Evolutionary conservation across 1,139 yeast species (phyloP).

Genomic region (Sugiyamaella novakii): DNA sequence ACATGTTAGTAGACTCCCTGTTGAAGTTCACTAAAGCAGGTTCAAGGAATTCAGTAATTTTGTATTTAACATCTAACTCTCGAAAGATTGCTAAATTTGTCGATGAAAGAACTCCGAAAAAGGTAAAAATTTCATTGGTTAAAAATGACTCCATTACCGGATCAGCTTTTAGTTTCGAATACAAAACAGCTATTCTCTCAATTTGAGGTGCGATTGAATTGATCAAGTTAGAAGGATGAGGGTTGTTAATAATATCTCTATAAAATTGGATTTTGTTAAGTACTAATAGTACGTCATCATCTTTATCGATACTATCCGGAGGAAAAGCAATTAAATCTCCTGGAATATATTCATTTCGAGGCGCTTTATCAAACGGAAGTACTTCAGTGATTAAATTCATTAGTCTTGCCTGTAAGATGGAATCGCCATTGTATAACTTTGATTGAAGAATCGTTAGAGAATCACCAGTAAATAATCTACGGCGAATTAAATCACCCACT

Average conservation of each 20-base stretch:
- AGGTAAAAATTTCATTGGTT: conserved; percentile 28
- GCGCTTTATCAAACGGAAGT: conserved; percentile 23
- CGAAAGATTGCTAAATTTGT: conserved; percentile 27
- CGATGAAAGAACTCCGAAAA: conserved; percentile 33
- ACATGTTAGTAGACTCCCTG: conserved; percentile 19
- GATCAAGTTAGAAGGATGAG: conserved; percentile 24
- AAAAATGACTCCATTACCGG: conserved; percentile 27
- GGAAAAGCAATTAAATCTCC: conserved; percentile 24
- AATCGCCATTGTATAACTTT: conserved; percentile 22
- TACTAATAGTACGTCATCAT: conserved; percentile 27
- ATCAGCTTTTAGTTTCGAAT: conserved; percentile 20
- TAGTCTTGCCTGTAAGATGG: conserved; percentile 29
- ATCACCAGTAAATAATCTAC: conserved; percentile 31
- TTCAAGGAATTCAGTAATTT: conserved; percentile 20
- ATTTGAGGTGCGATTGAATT: conserved; percentile 24
- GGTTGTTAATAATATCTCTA: conserved; percentile 27
- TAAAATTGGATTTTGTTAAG: conserved; percentile 32
- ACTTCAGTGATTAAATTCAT: conserved; percentile 30
- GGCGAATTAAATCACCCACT: conserved; percentile 32
- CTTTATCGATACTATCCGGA: conserved; percentile 21
- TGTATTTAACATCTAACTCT: conserved; percentile 28
- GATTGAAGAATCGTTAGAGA: conserved; percentile 23
- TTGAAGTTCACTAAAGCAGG: conserved; percentile 14
- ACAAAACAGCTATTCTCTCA: conserved; percentile 27
- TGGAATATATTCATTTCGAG: conserved; percentile 22